Evolutionary conservation across 768 basidiomycete species (phyloP), one percentile per base, ranked within the genome.

Genomic region (Termitomyces sp.): DNA sequence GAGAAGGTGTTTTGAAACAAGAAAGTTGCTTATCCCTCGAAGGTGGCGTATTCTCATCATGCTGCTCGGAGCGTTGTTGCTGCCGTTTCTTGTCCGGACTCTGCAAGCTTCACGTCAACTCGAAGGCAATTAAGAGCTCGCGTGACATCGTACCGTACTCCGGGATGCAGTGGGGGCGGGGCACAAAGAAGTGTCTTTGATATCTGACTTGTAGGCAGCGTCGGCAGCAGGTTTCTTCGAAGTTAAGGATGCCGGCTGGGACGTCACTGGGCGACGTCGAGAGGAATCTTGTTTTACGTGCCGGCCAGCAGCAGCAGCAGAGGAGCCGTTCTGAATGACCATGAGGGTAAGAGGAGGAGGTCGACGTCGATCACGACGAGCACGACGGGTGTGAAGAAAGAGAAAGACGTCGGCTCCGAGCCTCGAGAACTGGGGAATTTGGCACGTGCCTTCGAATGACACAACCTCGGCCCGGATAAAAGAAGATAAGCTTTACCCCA

Each of bases 251-350:
- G 42, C 52, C 22, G 20, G 18, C 52, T 46, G 52, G 11, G 29
- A 18, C 51, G 27, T 59, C 18, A 40, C 13, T 5, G 38, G 6
- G 25, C 36, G 29, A 33, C 41, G 43, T 40, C 38, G 35, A 45
- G 52, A n/a, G 25, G 25, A 22, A 27, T 49, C 49, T 35, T 16
- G 44, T 20, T 52, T 47, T 2, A 50, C 27, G 42, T 53, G 53
- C 50, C n/a, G 53, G 35, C 48, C 39, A 49, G 52, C 27, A 53
- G 56, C 38, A 42, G 38, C 16, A 10, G 38, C 16, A n/a, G n/a
- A n/a, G n/a, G n/a, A n/a, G n/a, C 29, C 29, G 9, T 29, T 15
- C 50, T 53, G 12, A 38, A 22, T 18, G 49, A 20, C 38, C 60
- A 62, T 57, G 16, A 25, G 9, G 10, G 22, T 16, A n/a, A n/a